A percentile compares a stretch with the other conserved stretches of the same genome.
Conservation (phyloP, 2,329 filamentous ascomycete genomes). For the Cercospora sojina region DNA sequence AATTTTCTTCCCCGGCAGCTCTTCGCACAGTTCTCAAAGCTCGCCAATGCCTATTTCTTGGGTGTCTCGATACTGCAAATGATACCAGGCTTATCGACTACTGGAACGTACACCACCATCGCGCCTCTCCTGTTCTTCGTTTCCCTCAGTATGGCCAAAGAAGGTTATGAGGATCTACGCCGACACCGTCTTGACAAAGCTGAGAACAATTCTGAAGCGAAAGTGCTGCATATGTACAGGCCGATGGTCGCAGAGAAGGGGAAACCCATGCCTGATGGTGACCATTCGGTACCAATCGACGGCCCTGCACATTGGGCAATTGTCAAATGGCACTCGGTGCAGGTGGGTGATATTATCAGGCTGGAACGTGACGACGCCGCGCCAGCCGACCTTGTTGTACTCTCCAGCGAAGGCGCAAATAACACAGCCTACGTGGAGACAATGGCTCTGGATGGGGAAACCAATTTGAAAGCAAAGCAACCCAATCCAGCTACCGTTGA, state of each 20-base stretch:
- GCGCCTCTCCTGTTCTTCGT: slow-evolving; percentile 80
- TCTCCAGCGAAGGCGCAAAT: slow-evolving; percentile 72
- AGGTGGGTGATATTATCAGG: slow-evolving; percentile 77
- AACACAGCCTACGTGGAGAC: slow-evolving; percentile 77
- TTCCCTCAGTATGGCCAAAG: slow-evolving; percentile 82
- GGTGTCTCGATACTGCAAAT: slow-evolving; percentile 82
- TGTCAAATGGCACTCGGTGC: slow-evolving; percentile 73
- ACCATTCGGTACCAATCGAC: slow-evolving; percentile 6
- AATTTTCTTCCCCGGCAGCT: slow-evolving; percentile 86
- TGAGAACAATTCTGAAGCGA: slow-evolving; percentile 61
- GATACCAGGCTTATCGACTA: slow-evolving; percentile 87
- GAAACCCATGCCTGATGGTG: not conserved
- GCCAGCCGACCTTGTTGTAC: slow-evolving; percentile 74
- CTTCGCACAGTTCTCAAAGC: slow-evolving; percentile 87
- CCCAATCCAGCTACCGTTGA: slow-evolving; percentile 48
- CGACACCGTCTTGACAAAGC: slow-evolving; percentile 80
- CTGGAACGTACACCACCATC: slow-evolving; percentile 83
- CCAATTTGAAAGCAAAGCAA: slow-evolving; percentile 73
- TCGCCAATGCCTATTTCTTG: slow-evolving; percentile 94
- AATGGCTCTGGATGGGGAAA: slow-evolving; percentile 76
- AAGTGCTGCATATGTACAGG: slow-evolving; percentile 25
- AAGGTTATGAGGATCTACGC: slow-evolving; percentile 86
- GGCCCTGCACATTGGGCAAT: slow-evolving; percentile 56
- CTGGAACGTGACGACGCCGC: slow-evolving; percentile 70
- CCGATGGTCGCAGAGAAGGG: slow-evolving; percentile 4